phyloP scores from a whole-genome alignment of 352 stramenopile genomes.

The Globisporangium canariense region DNA sequence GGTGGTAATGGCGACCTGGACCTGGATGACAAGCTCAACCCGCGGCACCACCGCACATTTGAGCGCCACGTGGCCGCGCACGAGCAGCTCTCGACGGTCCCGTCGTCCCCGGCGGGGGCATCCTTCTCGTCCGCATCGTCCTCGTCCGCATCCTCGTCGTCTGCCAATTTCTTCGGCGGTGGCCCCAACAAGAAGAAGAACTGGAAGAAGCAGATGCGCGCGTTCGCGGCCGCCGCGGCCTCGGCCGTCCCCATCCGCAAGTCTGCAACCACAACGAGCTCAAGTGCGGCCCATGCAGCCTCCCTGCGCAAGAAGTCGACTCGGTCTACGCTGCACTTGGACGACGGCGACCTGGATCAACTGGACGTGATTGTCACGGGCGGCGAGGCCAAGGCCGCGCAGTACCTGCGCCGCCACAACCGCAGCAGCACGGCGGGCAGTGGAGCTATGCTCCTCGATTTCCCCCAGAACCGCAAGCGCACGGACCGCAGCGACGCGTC shows the following conservation, averaged over 20 bases:
- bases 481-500: constrained; percentile 17
- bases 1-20: constrained; percentile 16
- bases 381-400: constrained; percentile 19
- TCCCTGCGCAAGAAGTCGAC: constrained; percentile 15
- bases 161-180: constrained; percentile 5
- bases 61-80: constrained; percentile 2
- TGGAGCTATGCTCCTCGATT: background rate
- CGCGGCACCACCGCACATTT: constrained; percentile 4
- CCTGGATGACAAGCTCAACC: constrained; percentile 10
- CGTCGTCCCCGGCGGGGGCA: constrained; percentile 14
- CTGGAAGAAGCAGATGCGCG: constrained; percentile 19
- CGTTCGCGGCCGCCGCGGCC: constrained; percentile 12
- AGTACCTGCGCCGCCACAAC: constrained; percentile 13
- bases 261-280: constrained; percentile 1
- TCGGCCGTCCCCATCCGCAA: constrained; percentile 5
- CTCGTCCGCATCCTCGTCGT: constrained; percentile 14
- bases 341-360: constrained; percentile 34
- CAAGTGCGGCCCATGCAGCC: background rate
- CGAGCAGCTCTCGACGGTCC: constrained; percentile 29
- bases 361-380: constrained; percentile 32
- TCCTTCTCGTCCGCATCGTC: constrained; percentile 20
- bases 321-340: constrained; percentile 16
- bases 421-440: background rate
- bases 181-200: constrained; percentile 8
- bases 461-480: constrained; percentile 8